Evolutionary conservation across 257 asterid species (phyloP).

Genomic region (Cordia subcordata): DNA sequence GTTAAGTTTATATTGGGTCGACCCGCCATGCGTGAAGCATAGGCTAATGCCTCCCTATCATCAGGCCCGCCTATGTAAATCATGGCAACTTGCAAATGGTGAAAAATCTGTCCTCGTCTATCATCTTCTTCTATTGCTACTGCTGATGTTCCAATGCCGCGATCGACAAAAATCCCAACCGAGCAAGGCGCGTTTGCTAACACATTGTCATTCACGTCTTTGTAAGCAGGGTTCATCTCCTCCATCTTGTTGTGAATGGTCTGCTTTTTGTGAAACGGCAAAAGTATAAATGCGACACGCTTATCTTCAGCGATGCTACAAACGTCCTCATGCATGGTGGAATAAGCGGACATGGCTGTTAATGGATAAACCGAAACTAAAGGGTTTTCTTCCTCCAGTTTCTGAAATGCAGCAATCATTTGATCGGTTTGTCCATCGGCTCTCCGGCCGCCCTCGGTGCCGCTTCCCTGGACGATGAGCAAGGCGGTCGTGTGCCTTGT

Average conservation of each 20-base stretch:
- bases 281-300: constrained; percentile 14
- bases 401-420: constrained; percentile 17
- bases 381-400: constrained; percentile 10
- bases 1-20: constrained; percentile 37
- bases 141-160: constrained; percentile 12
- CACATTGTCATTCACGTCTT: constrained; percentile 18
- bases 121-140: neutral
- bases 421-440: constrained; percentile 19
- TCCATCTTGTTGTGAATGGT: constrained; percentile 22
- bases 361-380: constrained; percentile 13
- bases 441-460: constrained; percentile 11
- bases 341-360: constrained; percentile 19
- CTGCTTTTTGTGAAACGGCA: constrained; percentile 25
- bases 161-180: constrained; percentile 23
- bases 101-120: constrained; percentile 32
- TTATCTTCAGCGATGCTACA: constrained; percentile 23
- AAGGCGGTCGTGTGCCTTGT: constrained; percentile 18
- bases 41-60: constrained; percentile 75
- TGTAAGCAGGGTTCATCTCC: constrained; percentile 20
- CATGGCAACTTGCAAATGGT: constrained; percentile 35
- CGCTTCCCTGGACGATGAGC: constrained; percentile 18
- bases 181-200: constrained; percentile 20
- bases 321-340: constrained; percentile 23
- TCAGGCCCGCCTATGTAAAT: constrained; percentile 80
- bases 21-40: constrained; percentile 72